Conservation (phyloP, 352 stramenopile species). For the Halophytophthora polymorphica region DNA sequence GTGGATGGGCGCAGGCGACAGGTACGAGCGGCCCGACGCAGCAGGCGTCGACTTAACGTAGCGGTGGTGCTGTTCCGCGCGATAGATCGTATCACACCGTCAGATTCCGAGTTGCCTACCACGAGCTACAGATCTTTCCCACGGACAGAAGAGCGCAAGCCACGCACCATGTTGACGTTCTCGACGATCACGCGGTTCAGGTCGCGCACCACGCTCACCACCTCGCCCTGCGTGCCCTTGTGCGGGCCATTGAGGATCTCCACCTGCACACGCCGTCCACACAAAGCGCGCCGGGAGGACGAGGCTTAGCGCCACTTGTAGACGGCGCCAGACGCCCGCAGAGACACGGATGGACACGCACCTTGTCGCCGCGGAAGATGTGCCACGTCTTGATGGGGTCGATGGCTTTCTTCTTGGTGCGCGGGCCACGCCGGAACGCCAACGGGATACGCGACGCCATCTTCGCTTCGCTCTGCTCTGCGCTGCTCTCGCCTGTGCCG, state of each 20-base stretch:
- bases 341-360: slow-evolving; percentile 16
- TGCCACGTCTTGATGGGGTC: slow-evolving; percentile 80
- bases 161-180: slow-evolving; percentile 84
- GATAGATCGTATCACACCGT: slow-evolving; percentile 12
- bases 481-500: slow-evolving; percentile 4
- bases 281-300: background rate
- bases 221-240: slow-evolving; percentile 77
- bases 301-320: slow-evolving; percentile 1
- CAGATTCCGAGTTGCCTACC: slow-evolving; percentile 6
- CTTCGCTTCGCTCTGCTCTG: slow-evolving; percentile 10
- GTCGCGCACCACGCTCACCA: slow-evolving; percentile 72
- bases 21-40: slow-evolving; percentile 66
- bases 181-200: slow-evolving; percentile 80
- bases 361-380: slow-evolving; percentile 73
- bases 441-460: slow-evolving; percentile 78
- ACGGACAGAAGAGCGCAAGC: background rate
- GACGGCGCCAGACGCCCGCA: background rate
- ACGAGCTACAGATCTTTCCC: background rate
- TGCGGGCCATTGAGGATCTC: slow-evolving; percentile 80
- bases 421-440: slow-evolving; percentile 72
- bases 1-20: slow-evolving; percentile 79
- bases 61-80: slow-evolving; percentile 46
- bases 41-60: slow-evolving; percentile 81
- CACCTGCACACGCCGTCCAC: slow-evolving; percentile 33
- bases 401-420: slow-evolving; percentile 77